Evolutionary conservation across 768 basidiomycete genomes (phyloP).

Genomic region (Leucogyrophana mollusca): DNA sequence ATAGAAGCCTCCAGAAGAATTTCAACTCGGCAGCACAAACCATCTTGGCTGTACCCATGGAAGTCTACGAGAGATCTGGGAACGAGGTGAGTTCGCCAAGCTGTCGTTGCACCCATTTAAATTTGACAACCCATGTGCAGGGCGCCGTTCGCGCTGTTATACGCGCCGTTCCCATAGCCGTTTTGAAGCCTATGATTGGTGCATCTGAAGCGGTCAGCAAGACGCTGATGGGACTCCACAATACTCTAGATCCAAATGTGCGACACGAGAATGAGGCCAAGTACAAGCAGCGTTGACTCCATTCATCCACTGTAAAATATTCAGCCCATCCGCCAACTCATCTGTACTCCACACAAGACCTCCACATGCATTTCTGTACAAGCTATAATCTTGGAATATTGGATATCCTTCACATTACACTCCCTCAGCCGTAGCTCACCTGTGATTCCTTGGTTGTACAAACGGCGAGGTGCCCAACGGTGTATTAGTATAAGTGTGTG

Average conservation of each 20-base stretch:
- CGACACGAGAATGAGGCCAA: slow-evolving; percentile 87
- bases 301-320: slow-evolving; percentile 20
- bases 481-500: too few species aligned
- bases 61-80: slow-evolving; percentile 93
- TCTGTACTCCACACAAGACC: too few species aligned
- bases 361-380: too few species aligned
- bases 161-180: slow-evolving; percentile 95
- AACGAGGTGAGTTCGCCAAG: slow-evolving; percentile 63
- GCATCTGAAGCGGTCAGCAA: slow-evolving; percentile 96
- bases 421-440: too few species aligned
- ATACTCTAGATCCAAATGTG: slow-evolving; percentile 85
- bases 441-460: too few species aligned
- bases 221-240: slow-evolving; percentile 90
- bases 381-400: too few species aligned
- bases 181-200: slow-evolving; percentile 97
- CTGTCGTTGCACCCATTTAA: background rate
- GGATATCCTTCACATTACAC: too few species aligned
- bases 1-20: slow-evolving; percentile 82
- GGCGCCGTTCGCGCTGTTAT: slow-evolving; percentile 93
- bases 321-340: background rate
- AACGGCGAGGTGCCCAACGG: too few species aligned
- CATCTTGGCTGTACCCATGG: slow-evolving; percentile 98
- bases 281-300: slow-evolving; percentile 75
- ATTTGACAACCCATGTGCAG: slow-evolving; percentile 37
- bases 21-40: slow-evolving; percentile 95